These are phyloP conservation scores for Aspergillus sergii DNA, from an alignment of 2,329 filamentous ascomycete genomes.

Conservation along the genomic window DNA sequence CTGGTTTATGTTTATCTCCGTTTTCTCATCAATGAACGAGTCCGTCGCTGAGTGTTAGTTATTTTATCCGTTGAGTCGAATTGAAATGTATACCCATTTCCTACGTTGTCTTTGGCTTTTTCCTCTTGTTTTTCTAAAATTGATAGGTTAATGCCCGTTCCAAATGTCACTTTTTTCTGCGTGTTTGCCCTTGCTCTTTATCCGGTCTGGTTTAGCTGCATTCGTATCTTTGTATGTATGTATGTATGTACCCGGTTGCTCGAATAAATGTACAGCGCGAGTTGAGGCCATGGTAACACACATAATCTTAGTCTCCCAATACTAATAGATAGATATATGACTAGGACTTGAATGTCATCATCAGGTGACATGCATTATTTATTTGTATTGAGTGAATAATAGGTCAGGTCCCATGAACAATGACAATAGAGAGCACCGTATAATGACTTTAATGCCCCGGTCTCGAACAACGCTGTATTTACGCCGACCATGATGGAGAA, in stretches of 20 bases:
- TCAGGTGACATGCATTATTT: not conserved
- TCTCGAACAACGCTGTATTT: constrained; percentile 9
- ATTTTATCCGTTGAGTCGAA: constrained; percentile 5
- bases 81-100: constrained; percentile 17
- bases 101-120: constrained; percentile 55
- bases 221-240: constrained; percentile 5
- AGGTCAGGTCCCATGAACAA: not conserved
- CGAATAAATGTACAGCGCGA: not conserved
- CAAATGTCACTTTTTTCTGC: not conserved
- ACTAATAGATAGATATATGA: not conserved
- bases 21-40: not conserved
- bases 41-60: not conserved
- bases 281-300: not conserved
- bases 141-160: not conserved
- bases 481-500: constrained; percentile 11
- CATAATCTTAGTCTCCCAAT: not conserved
- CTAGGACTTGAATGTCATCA: not conserved
- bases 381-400: not conserved
- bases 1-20: not conserved
- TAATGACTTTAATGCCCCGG: not conserved
- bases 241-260: not conserved
- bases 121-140: constrained; percentile 33
- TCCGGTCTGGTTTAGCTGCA: not conserved
- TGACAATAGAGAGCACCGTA: not conserved
- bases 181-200: not conserved